phyloP scores from a whole-genome alignment of 192 early-diverging fungal species.

The Podila epigama region DNA sequence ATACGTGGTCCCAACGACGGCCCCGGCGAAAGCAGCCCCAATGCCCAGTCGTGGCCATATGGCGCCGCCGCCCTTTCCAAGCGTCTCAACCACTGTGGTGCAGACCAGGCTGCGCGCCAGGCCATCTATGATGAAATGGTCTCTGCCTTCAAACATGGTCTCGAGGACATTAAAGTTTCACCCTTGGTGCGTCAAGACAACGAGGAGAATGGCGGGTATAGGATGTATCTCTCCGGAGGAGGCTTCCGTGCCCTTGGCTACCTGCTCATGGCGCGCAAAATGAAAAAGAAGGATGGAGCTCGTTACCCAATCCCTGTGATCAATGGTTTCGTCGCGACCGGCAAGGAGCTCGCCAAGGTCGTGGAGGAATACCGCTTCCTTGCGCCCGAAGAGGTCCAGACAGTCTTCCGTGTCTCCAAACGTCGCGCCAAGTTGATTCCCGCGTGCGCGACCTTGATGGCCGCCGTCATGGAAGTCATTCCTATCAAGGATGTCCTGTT shows the following conservation, averaged over 20 bases:
- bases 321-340: conserved; percentile 57
- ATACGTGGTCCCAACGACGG: conserved; percentile 35
- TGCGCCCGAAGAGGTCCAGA: conserved; percentile 39
- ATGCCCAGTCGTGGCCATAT: conserved; percentile 57
- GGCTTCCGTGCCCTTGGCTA: conserved; percentile 64
- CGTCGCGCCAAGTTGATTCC: conserved; percentile 64
- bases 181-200: conserved; percentile 17
- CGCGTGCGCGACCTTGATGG: conserved; percentile 57
- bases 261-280: conserved; percentile 56
- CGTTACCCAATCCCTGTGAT: conserved; percentile 63
- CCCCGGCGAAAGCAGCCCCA: conserved; percentile 23
- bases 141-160: conserved; percentile 32
- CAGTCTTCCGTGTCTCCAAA: conserved; percentile 58
- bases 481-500: conserved; percentile 53
- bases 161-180: conserved; percentile 26
- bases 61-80: conserved; percentile 59
- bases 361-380: conserved; percentile 45
- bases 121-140: conserved; percentile 51
- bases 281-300: conserved; percentile 13
- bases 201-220: conserved; percentile 42
- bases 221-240: conserved; percentile 61
- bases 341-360: conserved; percentile 45
- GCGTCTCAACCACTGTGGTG: conserved; percentile 40
- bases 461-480: conserved; percentile 53
- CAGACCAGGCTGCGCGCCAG: conserved; percentile 17